These are phyloP conservation scores for Dactylellina sp. DNA, from an alignment of 2,329 filamentous ascomycete genomes.

Conservation along the genomic window DNA sequence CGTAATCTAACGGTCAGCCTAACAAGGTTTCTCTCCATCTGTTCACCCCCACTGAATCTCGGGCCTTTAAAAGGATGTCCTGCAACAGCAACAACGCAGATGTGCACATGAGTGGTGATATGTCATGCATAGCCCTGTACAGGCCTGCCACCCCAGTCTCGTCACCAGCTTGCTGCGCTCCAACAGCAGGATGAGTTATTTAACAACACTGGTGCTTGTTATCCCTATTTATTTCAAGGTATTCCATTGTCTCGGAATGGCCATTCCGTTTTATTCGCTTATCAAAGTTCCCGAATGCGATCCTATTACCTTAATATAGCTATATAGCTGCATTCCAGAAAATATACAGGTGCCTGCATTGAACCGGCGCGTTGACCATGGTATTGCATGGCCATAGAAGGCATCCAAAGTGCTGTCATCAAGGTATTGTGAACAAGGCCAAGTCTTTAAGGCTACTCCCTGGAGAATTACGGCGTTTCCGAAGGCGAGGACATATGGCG, in stretches of 20 bases:
- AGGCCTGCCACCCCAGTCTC: too few species aligned
- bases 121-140: neutral
- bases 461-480: too few species aligned
- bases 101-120: neutral
- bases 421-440: neutral
- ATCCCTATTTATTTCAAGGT: too few species aligned
- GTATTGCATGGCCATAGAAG: neutral
- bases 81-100: neutral
- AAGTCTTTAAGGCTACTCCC: neutral
- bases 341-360: neutral
- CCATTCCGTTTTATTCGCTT: neutral
- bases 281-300: slow-evolving; percentile 1
- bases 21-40: neutral
- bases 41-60: neutral
- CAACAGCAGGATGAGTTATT: neutral
- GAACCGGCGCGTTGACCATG: neutral
- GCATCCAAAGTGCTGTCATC: neutral
- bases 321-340: neutral
- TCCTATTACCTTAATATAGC: neutral
- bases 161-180: neutral
- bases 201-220: too few species aligned
- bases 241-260: neutral
- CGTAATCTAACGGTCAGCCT: neutral
- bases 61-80: neutral
- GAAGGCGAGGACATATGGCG: too few species aligned